Percentiles rank a stretch among this genome's conserved stretches.
phyloP scores from a whole-genome alignment of 768 basidiomycete species.

The Pisolithus orientalis region DNA sequence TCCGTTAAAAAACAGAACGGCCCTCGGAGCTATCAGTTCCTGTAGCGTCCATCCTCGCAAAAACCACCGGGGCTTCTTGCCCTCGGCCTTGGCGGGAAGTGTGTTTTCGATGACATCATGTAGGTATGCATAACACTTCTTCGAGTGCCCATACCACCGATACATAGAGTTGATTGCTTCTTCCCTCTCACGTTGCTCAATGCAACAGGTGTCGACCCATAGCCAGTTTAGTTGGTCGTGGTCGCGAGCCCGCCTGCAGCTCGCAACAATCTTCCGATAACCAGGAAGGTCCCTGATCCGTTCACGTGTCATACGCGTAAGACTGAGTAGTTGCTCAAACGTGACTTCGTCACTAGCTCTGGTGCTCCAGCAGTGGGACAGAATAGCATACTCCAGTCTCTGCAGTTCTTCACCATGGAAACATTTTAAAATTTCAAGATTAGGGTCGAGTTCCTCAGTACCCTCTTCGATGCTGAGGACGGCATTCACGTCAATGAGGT shows the following conservation, averaged over 20 bases:
- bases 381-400: too few relatives aligned
- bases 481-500: too few relatives aligned
- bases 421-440: not conserved
- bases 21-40: conserved; percentile 10
- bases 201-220: conserved; percentile 15
- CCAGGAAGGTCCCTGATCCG: not conserved
- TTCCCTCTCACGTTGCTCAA: conserved; percentile 7
- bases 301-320: too few relatives aligned
- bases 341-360: too few relatives aligned
- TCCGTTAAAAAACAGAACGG: conserved; percentile 7
- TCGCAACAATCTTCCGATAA: not conserved
- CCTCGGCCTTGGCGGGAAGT: not conserved
- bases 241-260: not conserved
- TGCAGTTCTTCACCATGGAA: not conserved
- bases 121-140: conserved; percentile 14
- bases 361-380: too few relatives aligned
- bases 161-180: conserved; percentile 11
- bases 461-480: too few relatives aligned
- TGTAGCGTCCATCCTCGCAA: conserved; percentile 9
- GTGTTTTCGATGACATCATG: not conserved
- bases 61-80: conserved; percentile 7
- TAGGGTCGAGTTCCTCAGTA: too few relatives aligned
- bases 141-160: not conserved
- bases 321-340: too few relatives aligned
- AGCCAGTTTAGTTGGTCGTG: conserved; percentile 2